Conservation (phyloP, 2,329 filamentous ascomycete species). For the Colletotrichum brevisporum region DNA sequence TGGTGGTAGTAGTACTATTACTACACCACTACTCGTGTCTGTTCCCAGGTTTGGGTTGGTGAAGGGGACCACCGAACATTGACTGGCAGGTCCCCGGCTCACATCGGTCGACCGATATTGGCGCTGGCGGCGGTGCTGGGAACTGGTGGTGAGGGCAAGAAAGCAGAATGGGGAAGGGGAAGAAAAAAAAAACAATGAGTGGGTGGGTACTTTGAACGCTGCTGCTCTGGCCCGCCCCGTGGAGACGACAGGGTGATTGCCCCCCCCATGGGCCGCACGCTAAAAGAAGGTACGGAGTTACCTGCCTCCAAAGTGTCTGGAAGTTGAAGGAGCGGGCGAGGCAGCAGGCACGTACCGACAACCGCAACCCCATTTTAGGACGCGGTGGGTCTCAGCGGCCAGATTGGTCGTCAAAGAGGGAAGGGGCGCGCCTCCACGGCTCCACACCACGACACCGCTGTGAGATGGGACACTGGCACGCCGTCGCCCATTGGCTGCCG, state of each 20-base stretch:
- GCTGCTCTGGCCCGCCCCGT: conserved; percentile 4
- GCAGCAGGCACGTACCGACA: conserved; percentile 14
- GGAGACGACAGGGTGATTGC: conserved; percentile 33
- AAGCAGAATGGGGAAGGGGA: background rate
- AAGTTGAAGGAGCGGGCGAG: conserved; percentile 14
- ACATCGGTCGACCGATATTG: background rate
- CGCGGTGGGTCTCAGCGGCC: conserved; percentile 10
- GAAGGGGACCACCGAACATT: background rate
- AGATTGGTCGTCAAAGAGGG: conserved; percentile 31
- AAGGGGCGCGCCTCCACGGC: background rate
- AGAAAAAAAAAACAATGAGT: background rate
- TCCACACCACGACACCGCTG: conserved; percentile 30
- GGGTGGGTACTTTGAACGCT: background rate
- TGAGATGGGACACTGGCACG: conserved; percentile 1
- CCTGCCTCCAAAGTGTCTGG: conserved; percentile 5
- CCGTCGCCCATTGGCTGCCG: conserved; percentile 13
- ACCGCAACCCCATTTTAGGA: conserved; percentile 13
- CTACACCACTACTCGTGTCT: too few species aligned
- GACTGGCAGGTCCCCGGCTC: background rate
- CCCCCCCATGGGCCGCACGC: conserved; percentile 1
- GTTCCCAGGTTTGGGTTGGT: too few species aligned
- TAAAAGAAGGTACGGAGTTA: conserved; percentile 24
- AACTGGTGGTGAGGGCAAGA: background rate
- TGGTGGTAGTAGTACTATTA: background rate
- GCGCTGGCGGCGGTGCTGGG: background rate